Conservation (phyloP, 495 filamentous ascomycete species). For the Penicillium arizonense region DNA sequence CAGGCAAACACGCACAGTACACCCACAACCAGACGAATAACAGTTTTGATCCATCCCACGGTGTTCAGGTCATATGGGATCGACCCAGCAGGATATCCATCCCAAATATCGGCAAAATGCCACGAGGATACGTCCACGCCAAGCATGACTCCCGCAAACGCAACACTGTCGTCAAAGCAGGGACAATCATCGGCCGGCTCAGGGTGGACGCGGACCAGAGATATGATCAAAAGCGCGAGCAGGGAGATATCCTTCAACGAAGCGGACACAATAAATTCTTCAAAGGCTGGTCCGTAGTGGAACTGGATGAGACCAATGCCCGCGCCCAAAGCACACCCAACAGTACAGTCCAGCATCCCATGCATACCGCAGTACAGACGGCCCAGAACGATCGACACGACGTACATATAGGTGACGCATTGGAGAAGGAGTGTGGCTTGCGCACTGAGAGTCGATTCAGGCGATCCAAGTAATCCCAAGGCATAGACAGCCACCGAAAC, state of each 20-base stretch:
- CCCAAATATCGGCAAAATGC: constrained; percentile 66
- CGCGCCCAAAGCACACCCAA: constrained; percentile 75
- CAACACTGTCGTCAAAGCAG: constrained; percentile 95
- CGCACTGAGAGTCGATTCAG: constrained; percentile 49
- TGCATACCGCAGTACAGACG: constrained; percentile 98
- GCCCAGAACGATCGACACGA: constrained; percentile 83
- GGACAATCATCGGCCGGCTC: constrained; percentile 97
- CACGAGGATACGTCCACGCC: constrained; percentile 77
- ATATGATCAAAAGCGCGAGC: constrained; percentile 61
- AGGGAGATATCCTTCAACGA: constrained; percentile 55
- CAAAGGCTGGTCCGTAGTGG: constrained; percentile 63
- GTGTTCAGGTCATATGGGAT: constrained; percentile 62
- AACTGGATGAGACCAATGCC: constrained; percentile 68
- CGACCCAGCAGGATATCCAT: constrained; percentile 56
- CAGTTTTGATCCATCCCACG: constrained; percentile 59
- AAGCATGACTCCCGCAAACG: constrained; percentile 86
- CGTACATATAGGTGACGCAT: constrained; percentile 72
- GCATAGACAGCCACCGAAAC: constrained; percentile 90
- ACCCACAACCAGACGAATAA: constrained; percentile 69
- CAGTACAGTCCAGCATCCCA: constrained; percentile 84
- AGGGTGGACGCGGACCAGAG: constrained; percentile 84
- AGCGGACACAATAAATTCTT: constrained; percentile 56
- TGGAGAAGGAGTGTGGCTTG: constrained; percentile 59
- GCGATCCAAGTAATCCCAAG: constrained; percentile 60
- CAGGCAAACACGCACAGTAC: constrained; percentile 83